A percentile compares a stretch with the other conserved stretches of the same genome.
These are phyloP conservation scores for Whalleya microplaca DNA, from an alignment of 2,329 filamentous ascomycete species.

Conservation along the genomic window DNA sequence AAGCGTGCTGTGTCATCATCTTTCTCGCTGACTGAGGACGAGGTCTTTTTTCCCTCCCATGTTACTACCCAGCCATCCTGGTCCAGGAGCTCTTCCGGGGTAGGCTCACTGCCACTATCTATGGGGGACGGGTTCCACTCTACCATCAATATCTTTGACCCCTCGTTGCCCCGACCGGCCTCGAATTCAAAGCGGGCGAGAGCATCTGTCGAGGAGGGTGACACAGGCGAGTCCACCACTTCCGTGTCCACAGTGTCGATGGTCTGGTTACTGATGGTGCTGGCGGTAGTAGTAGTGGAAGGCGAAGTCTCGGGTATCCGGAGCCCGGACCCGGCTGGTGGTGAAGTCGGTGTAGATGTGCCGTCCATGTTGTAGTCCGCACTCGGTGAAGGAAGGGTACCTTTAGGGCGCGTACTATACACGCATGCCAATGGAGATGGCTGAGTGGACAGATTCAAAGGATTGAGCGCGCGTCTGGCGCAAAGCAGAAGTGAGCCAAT, in stretches of 20 bases:
- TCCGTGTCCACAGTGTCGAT: slow-evolving; percentile 21
- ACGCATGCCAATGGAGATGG: slow-evolving; percentile 29
- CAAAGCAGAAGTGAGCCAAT: slow-evolving; percentile 22
- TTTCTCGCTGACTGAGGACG: slow-evolving; percentile 67
- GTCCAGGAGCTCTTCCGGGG: slow-evolving; percentile 36
- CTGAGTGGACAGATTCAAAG: slow-evolving; percentile 16
- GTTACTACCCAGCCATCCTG: slow-evolving; percentile 69
- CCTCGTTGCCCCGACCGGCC: slow-evolving; percentile 73
- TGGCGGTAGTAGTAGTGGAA: slow-evolving; percentile 10
- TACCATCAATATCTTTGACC: slow-evolving; percentile 91
- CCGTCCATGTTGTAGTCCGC: slow-evolving; percentile 17
- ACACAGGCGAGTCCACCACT: slow-evolving; percentile 46
- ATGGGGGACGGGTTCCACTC: slow-evolving; percentile 69
- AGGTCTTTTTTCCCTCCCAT: slow-evolving; percentile 79
- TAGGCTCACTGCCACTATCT: slow-evolving; percentile 46
- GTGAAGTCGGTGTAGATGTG: slow-evolving; percentile 7
- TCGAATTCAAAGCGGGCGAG: slow-evolving; percentile 88
- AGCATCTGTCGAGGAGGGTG: slow-evolving; percentile 54
- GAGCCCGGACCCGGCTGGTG: slow-evolving; percentile 17
- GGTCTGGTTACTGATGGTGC: neutral
- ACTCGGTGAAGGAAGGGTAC: slow-evolving; percentile 23
- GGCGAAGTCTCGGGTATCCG: slow-evolving; percentile 23
- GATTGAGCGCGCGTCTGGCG: slow-evolving; percentile 33
- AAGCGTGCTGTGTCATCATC: slow-evolving; percentile 43
- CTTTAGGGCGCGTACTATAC: slow-evolving; percentile 24